A percentile compares a stretch with the other conserved stretches of the same genome.
These are phyloP conservation scores for Sphaerulina populicola DNA, from an alignment of 2,329 filamentous ascomycete species.

Conservation along the genomic window DNA sequence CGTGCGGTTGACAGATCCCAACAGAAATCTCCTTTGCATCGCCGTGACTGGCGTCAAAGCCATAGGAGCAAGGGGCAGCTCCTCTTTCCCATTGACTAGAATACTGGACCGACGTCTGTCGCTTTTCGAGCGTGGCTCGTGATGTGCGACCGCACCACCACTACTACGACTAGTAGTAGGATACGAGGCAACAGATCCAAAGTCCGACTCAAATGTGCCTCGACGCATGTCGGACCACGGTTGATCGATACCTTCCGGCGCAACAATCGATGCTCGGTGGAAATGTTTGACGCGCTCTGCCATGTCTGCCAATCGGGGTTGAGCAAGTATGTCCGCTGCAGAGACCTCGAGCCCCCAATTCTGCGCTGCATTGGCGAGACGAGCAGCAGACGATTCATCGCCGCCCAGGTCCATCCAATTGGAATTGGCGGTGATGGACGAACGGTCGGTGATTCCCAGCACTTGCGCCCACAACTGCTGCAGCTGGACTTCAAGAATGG, in stretches of 20 bases:
- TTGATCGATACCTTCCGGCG: conserved; percentile 3
- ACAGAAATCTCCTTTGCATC: conserved; percentile 2
- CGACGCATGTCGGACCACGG: conserved; percentile 8
- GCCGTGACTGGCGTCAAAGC: conserved; percentile 1
- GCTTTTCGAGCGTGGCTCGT: not conserved
- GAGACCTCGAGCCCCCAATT: conserved; percentile 7
- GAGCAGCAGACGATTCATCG: not conserved
- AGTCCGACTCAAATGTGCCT: conserved; percentile 5
- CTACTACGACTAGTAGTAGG: too few relatives aligned
- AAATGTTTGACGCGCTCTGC: conserved; percentile 11
- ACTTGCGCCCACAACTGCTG: conserved; percentile 11
- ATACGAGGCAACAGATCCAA: not conserved
- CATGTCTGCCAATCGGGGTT: conserved; percentile 7
- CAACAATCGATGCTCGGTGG: conserved; percentile 5
- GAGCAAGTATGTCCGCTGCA: conserved; percentile 3
- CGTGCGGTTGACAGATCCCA: not conserved
- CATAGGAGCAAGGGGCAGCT: not conserved
- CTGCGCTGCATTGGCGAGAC: not conserved
- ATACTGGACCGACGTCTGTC: conserved; percentile 6
- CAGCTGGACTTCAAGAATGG: conserved; percentile 9
- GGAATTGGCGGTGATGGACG: conserved; percentile 8
- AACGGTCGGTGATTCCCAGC: conserved; percentile 6
- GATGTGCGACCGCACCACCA: not conserved
- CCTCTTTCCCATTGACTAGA: conserved; percentile 4
- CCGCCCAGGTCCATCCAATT: conserved; percentile 8